A percentile compares a stretch with the other conserved stretches of the same genome.
These are phyloP conservation scores for Kodamaea ohmeri DNA, from an alignment of 1,139 yeast genomes.

Conservation along the genomic window DNA sequence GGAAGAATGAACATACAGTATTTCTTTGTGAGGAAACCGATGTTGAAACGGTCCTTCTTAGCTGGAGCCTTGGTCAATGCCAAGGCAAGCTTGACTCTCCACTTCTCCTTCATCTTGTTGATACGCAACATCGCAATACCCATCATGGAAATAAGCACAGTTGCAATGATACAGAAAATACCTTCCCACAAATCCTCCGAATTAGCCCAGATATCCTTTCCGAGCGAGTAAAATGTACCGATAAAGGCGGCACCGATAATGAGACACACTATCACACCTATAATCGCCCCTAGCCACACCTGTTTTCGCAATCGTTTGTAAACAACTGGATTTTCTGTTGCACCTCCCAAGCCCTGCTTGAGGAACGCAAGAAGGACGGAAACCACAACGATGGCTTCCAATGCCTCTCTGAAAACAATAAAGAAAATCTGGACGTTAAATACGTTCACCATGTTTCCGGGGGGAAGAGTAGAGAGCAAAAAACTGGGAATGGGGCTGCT, in stretches of 20 bases:
- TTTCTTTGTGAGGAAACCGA: constrained; percentile 28
- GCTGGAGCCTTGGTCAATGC: constrained; percentile 26
- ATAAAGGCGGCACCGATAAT: constrained; percentile 26
- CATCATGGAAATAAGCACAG: constrained; percentile 27
- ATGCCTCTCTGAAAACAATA: constrained; percentile 83
- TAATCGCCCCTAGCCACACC: constrained; percentile 27
- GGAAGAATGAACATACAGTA: constrained; percentile 43
- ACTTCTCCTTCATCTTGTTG: constrained; percentile 44
- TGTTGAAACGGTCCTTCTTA: constrained; percentile 17
- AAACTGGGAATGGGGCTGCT: not conserved
- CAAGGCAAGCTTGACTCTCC: constrained; percentile 48
- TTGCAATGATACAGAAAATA: constrained; percentile 25
- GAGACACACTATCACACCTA: constrained; percentile 23
- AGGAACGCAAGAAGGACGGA: constrained; percentile 88
- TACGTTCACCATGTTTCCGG: constrained; percentile 31
- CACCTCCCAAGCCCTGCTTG: constrained; percentile 73
- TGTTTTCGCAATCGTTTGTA: constrained; percentile 54
- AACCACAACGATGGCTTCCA: constrained; percentile 86
- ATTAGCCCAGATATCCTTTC: constrained; percentile 22
- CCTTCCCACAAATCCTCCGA: constrained; percentile 32
- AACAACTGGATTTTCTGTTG: constrained; percentile 45
- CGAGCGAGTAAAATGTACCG: constrained; percentile 23
- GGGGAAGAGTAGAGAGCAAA: not conserved
- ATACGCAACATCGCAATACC: constrained; percentile 29
- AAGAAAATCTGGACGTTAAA: constrained; percentile 68